Evolutionary conservation across 2,329 filamentous ascomycete genomes (phyloP).

Genomic region (Pseudogymnoascus sp.): DNA sequence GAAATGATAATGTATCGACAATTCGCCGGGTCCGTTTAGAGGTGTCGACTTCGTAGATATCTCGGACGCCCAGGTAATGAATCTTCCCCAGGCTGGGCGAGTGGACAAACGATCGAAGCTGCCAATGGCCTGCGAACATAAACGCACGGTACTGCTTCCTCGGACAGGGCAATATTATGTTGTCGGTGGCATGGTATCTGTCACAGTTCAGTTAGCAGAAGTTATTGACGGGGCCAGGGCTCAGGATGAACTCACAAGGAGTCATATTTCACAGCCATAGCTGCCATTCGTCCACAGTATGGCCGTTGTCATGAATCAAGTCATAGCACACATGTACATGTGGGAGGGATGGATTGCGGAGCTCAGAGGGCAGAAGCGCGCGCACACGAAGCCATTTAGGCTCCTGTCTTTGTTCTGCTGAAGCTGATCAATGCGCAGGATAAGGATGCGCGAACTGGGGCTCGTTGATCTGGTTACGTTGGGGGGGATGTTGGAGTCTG

Average conservation of each 20-base stretch:
- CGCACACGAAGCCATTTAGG: constrained; percentile 4
- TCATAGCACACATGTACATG: constrained; percentile 6
- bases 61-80: constrained; percentile 73
- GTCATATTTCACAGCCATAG: constrained; percentile 12
- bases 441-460: background rate
- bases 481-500: background rate
- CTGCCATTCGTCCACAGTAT: constrained; percentile 10
- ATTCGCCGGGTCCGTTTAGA: constrained; percentile 63
- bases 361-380: constrained; percentile 3
- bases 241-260: background rate
- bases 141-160: constrained; percentile 61
- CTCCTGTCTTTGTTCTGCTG: background rate
- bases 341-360: background rate
- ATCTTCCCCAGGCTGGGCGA: constrained; percentile 67
- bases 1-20: constrained; percentile 62
- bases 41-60: constrained; percentile 64
- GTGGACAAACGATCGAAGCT: constrained; percentile 83
- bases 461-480: background rate
- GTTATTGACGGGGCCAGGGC: constrained; percentile 8
- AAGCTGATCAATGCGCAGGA: background rate
- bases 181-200: constrained; percentile 59
- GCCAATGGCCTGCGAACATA: constrained; percentile 69
- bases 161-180: constrained; percentile 50
- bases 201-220: constrained; percentile 6
- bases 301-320: constrained; percentile 6